These are phyloP conservation scores for Wickerhamomyces silvicola DNA, from an alignment of 805 yeast species.

Conservation along the genomic window DNA sequence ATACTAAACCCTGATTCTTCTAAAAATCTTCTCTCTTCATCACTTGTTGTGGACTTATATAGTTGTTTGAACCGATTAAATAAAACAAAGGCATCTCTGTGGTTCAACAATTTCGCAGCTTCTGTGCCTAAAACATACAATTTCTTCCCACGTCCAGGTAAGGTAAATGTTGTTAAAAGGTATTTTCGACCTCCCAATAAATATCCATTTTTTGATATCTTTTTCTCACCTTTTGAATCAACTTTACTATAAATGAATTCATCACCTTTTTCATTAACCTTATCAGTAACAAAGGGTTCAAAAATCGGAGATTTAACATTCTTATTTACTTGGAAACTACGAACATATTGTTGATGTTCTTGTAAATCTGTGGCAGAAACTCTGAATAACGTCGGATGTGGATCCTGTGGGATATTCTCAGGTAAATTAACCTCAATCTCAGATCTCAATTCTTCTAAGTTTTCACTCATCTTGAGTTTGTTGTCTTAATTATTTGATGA, in stretches of 20 bases:
- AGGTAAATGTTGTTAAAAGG: conserved; percentile 32
- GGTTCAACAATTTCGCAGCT: conserved; percentile 34
- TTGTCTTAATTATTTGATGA: too few species aligned
- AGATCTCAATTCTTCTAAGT: conserved; percentile 1
- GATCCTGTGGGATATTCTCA: conserved; percentile 16
- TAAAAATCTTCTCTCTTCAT: conserved; percentile 32
- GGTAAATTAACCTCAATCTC: conserved; percentile 16
- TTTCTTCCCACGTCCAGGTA: conserved; percentile 31
- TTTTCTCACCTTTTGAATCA: conserved; percentile 41
- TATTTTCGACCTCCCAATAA: conserved; percentile 33
- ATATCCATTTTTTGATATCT: conserved; percentile 33
- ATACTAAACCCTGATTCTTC: conserved; percentile 22
- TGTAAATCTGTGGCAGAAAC: conserved; percentile 6
- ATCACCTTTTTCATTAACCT: conserved; percentile 20
- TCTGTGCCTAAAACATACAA: conserved; percentile 35
- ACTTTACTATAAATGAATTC: conserved; percentile 24
- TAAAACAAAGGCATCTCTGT: conserved; percentile 48
- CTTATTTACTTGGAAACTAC: conserved; percentile 8
- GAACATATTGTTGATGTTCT: conserved; percentile 9
- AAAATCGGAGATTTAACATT: conserved; percentile 9
- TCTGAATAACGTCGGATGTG: conserved; percentile 19
- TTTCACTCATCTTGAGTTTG: neutral
- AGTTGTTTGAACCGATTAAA: conserved; percentile 35
- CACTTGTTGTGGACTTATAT: conserved; percentile 29
- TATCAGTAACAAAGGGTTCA: conserved; percentile 10